Evolutionary conservation across 192 early-diverging fungal genomes (phyloP), one percentile per base, ranked within the genome.

Genomic region (Backusella psychrophila): DNA sequence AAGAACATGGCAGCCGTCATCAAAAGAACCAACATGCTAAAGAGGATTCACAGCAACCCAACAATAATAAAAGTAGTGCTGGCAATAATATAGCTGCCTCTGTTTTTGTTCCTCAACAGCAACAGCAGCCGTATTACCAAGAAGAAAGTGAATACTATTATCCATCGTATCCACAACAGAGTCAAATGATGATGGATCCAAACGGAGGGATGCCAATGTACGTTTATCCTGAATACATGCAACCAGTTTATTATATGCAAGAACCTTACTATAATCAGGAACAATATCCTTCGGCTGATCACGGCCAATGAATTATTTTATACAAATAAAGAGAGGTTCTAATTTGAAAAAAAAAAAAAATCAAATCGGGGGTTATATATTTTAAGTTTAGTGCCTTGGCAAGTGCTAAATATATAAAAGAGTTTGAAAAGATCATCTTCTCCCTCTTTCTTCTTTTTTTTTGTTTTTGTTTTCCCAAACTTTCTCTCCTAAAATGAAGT

Each of bases 191-290:
- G 34, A 35, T 69, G 17, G 68, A 69, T 69, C 68, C 68, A 2
- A 69, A 69, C 19, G 36, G 35, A 21, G 68, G 35, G 14, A 69
- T 69, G 29, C 19, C 66, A 38, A 49, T 44, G 31, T 49, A 56
- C 17, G 9, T 34, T 8, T 73, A 49, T 34, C 44, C 34, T 33
- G 29, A 73, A n/a, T 33, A 56, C 14, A 53, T 56, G 46, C 44
- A 49, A 4, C 72, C 49, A 23, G 35, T 73, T 31, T 56, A 73
- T 36, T 69, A 39, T 14, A 73, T 73, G 19, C 52, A 49, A 53
- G 21, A 23, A 29, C 72, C 59, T 38, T 53, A 73, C 19, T 36
- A 38, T 35, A 59, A 21, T 38, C 68, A 69, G 19, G 35, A 69
- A 21, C 56, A 41, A 29, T 63, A 44, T 12, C 56, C 26, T 14